Percentiles rank a stretch among this genome's conserved stretches.
Evolutionary conservation across 441 rosid genomes (phyloP).

Genomic region (Bruguiera hainesii): DNA sequence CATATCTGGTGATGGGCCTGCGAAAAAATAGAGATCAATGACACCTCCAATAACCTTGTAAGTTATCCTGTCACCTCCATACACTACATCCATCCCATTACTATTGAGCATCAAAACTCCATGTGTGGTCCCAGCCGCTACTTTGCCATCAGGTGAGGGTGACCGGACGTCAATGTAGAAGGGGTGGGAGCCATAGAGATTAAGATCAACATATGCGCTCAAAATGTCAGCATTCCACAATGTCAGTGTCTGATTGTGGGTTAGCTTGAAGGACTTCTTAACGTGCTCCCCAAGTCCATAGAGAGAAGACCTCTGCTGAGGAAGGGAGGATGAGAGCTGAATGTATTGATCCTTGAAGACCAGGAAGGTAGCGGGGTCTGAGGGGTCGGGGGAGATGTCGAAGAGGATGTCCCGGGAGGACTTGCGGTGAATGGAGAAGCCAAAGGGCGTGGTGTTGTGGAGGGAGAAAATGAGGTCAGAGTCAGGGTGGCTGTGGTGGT

Average conservation of each 20-base stretch:
- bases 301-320: slow-evolving; percentile 40
- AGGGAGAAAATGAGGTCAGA: slow-evolving; percentile 65
- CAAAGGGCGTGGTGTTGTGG: slow-evolving; percentile 55
- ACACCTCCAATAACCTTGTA: slow-evolving; percentile 67
- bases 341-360: slow-evolving; percentile 78
- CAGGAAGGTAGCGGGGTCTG: slow-evolving; percentile 33
- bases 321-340: slow-evolving; percentile 58
- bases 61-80: slow-evolving; percentile 52
- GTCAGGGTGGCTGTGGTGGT: slow-evolving; percentile 21
- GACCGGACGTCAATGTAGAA: slow-evolving; percentile 64
- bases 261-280: slow-evolving; percentile 48
- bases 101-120: slow-evolving; percentile 67
- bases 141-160: slow-evolving; percentile 12
- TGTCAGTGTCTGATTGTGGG: slow-evolving; percentile 35
- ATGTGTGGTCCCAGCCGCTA: slow-evolving; percentile 43
- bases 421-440: slow-evolving; percentile 51
- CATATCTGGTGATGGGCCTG: slow-evolving; percentile 47
- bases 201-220: slow-evolving; percentile 36
- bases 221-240: slow-evolving; percentile 59
- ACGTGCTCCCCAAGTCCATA: slow-evolving; percentile 86
- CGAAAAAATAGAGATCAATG: slow-evolving; percentile 63
- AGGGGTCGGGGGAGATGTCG: slow-evolving; percentile 36
- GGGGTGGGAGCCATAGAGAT: slow-evolving; percentile 80
- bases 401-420: slow-evolving; percentile 68
- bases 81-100: slow-evolving; percentile 72